Evolutionary conservation across 805 yeast genomes (phyloP).

Genomic region (Jamesozyma jinghongensis): DNA sequence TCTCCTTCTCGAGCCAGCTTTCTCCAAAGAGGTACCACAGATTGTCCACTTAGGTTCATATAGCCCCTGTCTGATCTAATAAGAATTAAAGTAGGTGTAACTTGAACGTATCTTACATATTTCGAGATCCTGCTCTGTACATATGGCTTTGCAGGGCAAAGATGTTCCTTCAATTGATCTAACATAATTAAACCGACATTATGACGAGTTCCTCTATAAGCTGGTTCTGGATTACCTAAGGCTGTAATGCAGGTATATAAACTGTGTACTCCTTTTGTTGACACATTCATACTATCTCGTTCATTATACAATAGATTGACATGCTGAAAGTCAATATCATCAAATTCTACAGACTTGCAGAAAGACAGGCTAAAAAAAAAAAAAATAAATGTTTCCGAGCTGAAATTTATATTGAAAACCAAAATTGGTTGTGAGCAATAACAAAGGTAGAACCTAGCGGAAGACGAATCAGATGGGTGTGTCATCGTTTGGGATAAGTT

Average conservation of each 20-base stretch:
- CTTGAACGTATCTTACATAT: slow-evolving; percentile 9
- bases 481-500: too few relatives aligned
- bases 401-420: too few relatives aligned
- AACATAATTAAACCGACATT: slow-evolving; percentile 63
- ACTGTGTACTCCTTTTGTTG: not conserved
- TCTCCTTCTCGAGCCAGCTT: slow-evolving; percentile 23
- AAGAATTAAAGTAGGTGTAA: slow-evolving; percentile 27
- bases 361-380: too few relatives aligned
- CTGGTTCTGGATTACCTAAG: slow-evolving; percentile 69
- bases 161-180: slow-evolving; percentile 28
- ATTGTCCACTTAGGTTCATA: slow-evolving; percentile 68
- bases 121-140: not conserved
- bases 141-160: slow-evolving; percentile 2
- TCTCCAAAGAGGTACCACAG: slow-evolving; percentile 43
- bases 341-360: too few relatives aligned
- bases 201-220: slow-evolving; percentile 57
- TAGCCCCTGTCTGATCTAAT: slow-evolving; percentile 42
- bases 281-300: too few relatives aligned
- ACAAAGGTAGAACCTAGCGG: too few relatives aligned
- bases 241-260: slow-evolving; percentile 22
- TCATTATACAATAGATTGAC: too few relatives aligned
- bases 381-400: too few relatives aligned
- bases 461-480: too few relatives aligned
- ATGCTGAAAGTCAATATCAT: too few relatives aligned
- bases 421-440: too few relatives aligned